phyloP scores from a whole-genome alignment of 2,329 filamentous ascomycete genomes.

The Fusarium chuoi region DNA sequence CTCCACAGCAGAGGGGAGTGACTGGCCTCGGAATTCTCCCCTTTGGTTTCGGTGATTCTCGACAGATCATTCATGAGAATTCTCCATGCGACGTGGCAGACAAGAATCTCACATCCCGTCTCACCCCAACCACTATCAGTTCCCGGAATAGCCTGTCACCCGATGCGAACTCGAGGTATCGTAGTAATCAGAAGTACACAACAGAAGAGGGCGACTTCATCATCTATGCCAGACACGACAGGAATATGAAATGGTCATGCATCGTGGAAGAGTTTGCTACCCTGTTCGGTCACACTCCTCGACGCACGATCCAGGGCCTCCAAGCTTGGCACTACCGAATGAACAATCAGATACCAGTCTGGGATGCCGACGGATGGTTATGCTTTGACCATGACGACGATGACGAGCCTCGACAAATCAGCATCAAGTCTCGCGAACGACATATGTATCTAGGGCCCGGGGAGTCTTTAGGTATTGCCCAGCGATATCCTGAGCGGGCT shows the following conservation, averaged over 20 bases:
- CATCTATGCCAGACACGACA: not conserved
- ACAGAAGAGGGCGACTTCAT: not conserved
- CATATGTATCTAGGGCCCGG: conserved; percentile 46
- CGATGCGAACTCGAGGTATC: not conserved
- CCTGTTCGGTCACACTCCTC: not conserved
- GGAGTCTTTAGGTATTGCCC: conserved; percentile 50
- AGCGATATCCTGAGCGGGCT: conserved; percentile 59
- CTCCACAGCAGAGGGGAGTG: not conserved
- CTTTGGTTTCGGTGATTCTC: not conserved
- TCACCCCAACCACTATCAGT: conserved; percentile 35
- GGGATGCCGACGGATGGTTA: not conserved
- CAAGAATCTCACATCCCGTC: conserved; percentile 50
- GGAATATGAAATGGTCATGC: not conserved
- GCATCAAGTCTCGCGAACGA: conserved; percentile 52
- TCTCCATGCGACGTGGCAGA: not conserved
- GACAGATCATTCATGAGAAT: not conserved
- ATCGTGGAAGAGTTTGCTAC: not conserved
- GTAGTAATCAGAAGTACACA: not conserved
- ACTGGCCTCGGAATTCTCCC: not conserved
- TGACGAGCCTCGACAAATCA: not conserved
- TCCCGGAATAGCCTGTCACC: not conserved
- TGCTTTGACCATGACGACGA: not conserved
- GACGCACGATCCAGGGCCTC: not conserved
- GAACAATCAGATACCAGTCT: not conserved
- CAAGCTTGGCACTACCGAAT: not conserved